Evolutionary conservation across 208 protist genomes (phyloP), one percentile per base, ranked within the genome.

Genomic region (Pavlovales sp.): DNA sequence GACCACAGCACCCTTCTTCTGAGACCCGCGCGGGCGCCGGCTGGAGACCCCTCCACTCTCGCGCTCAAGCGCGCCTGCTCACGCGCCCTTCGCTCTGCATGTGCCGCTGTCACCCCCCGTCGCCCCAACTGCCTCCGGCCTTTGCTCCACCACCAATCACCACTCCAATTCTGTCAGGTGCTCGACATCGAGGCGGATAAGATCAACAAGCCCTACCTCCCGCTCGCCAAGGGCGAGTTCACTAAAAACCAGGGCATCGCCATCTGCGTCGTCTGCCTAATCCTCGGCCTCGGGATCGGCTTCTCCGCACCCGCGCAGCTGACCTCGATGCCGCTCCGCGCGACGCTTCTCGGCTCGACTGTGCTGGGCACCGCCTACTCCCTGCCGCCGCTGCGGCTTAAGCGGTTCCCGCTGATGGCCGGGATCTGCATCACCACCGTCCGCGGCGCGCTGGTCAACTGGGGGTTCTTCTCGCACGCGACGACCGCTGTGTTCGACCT

Each of bases 141-240:
- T n/a, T n/a, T n/a, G n/a, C n/a, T n/a, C n/a, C n/a, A n/a, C n/a
- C n/a, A n/a, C n/a, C n/a, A n/a, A n/a, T n/a, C n/a, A n/a, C n/a
- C n/a, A n/a, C n/a, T n/a, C n/a, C n/a, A n/a, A n/a, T n/a, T n/a
- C n/a, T n/a, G n/a, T 11, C 80, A 85, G 47, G 41, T 85, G 46
- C 38, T 85, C 67, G 89, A 91, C 79, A 66, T 91, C 40, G 77
- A 84, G 28, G 82, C 88, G 14, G 89, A 91, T 84, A 2, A 34
- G 8, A 66, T 91, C 36, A 91, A 91, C 89, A 91, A 91, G 79
- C 89, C 89, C 36, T 78, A 86, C 36, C 89, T 91, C 32, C 89
- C 89, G 26, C 79, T 91, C 44, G 76, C 89, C 44, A 41, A 85
- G 37, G 89, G 89, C 40, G 40, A 84, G 37, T 57, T 91, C 36